Conservation (phyloP, 2,329 filamentous ascomycete species). For the Neonectria faginata region DNA sequence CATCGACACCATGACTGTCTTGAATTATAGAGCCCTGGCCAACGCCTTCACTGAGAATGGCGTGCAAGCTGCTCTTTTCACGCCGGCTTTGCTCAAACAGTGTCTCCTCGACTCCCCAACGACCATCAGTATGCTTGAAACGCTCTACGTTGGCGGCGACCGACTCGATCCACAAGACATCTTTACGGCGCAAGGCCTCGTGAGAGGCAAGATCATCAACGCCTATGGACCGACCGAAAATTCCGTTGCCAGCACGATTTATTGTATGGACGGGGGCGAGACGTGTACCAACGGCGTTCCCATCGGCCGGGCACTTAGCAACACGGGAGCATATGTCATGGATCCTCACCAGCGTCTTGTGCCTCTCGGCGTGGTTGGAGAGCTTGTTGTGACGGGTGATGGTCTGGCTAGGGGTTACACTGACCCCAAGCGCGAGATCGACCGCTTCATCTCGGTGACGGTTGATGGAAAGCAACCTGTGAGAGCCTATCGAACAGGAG, state of each 20-base stretch:
- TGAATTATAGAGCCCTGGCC: conserved; percentile 15
- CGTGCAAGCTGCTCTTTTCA: conserved; percentile 19
- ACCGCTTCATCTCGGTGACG: conserved; percentile 3
- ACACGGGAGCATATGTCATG: conserved; percentile 42
- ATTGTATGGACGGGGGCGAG: conserved; percentile 12
- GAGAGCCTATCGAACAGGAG: not conserved
- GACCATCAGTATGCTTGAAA: conserved; percentile 9
- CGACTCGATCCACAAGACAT: conserved; percentile 27
- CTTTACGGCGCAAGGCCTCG: not conserved
- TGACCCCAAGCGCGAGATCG: not conserved
- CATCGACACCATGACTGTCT: conserved; percentile 27
- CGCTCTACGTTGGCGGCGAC: conserved; percentile 39
- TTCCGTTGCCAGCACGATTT: conserved; percentile 22
- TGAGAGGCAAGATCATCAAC: conserved; percentile 23
- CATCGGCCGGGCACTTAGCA: conserved; percentile 36
- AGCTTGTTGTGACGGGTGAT: conserved; percentile 46
- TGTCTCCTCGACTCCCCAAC: conserved; percentile 28
- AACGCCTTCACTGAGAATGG: not conserved
- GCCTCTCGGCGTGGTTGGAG: conserved; percentile 27
- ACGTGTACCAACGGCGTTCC: conserved; percentile 32
- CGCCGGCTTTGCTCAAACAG: conserved; percentile 39
- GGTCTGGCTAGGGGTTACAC: conserved; percentile 4
- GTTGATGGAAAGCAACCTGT: conserved; percentile 3
- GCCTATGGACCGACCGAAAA: conserved; percentile 39
- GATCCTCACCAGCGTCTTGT: conserved; percentile 40